These are phyloP conservation scores for Celoporthe dispersa DNA, from an alignment of 2,329 filamentous ascomycete genomes.

Conservation along the genomic window DNA sequence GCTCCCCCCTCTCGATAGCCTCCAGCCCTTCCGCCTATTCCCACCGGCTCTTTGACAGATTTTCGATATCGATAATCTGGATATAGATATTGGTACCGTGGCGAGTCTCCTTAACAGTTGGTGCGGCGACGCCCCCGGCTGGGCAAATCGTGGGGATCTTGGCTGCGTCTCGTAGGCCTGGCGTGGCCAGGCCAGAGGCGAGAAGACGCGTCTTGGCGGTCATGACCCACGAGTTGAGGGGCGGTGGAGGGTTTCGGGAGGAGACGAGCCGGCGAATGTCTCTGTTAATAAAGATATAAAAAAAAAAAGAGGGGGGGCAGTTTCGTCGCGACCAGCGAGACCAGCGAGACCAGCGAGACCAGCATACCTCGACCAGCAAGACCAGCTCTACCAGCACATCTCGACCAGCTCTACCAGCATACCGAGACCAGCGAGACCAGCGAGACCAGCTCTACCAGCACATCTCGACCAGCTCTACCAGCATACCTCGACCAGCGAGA, in stretches of 20 bases:
- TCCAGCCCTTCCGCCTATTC: conserved; percentile 85
- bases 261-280: too few species aligned
- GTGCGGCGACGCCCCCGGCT: conserved; percentile 61
- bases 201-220: conserved; percentile 83
- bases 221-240: conserved; percentile 73
- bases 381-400: too few species aligned
- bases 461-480: too few species aligned
- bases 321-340: too few species aligned
- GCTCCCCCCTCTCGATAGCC: conserved; percentile 72
- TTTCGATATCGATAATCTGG: conserved; percentile 86
- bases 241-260: conserved; percentile 59
- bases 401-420: too few species aligned
- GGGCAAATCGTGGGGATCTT: conserved; percentile 50
- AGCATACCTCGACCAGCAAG: too few species aligned
- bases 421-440: too few species aligned
- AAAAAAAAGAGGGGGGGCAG: too few species aligned
- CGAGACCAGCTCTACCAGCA: too few species aligned
- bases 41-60: conserved; percentile 80
- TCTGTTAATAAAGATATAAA: too few species aligned
- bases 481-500: too few species aligned
- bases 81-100: conserved; percentile 70
- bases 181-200: conserved; percentile 72
- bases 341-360: too few species aligned
- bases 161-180: conserved; percentile 53
- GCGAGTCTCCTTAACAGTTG: conserved; percentile 56